Evolutionary conservation across 2,329 filamentous ascomycete genomes (phyloP).

Genomic region (Alternaria sp.): DNA sequence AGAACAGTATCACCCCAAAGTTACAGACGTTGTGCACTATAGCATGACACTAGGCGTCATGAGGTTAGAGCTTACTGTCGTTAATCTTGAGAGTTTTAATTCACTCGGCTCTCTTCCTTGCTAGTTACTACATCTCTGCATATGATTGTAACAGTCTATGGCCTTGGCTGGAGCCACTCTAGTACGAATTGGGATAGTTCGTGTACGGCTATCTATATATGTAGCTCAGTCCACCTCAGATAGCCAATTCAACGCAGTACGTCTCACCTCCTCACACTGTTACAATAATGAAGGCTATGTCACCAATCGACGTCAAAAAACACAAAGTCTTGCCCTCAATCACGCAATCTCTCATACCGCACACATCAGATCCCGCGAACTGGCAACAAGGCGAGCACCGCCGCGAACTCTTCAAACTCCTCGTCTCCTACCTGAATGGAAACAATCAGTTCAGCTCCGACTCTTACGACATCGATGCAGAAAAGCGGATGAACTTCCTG

Average conservation of each 20-base stretch:
- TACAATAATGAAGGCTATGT: constrained; percentile 3
- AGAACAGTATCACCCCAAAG: background rate
- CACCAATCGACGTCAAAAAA: background rate
- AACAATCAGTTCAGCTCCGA: no score
- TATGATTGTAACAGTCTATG: constrained; percentile 7
- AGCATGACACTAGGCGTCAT: background rate
- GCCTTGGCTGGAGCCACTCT: constrained; percentile 6
- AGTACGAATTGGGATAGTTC: constrained; percentile 15
- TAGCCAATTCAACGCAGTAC: constrained; percentile 11
- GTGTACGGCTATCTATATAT: constrained; percentile 13
- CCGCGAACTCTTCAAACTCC: constrained; percentile 19
- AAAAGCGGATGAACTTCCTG: constrained; percentile 16
- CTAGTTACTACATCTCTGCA: constrained; percentile 2
- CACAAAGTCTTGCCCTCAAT: background rate
- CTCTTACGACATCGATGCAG: constrained; percentile 9
- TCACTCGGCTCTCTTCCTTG: background rate
- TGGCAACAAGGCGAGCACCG: constrained; percentile 7
- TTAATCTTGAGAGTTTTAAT: background rate
- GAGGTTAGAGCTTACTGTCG: background rate
- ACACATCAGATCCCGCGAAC: background rate
- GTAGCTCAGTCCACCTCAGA: constrained; percentile 7
- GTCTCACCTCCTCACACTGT: background rate
- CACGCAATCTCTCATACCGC: background rate
- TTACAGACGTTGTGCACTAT: background rate
- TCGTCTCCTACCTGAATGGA: no score